Percentiles rank a stretch among this genome's conserved stretches.
These are phyloP conservation scores for Coemansia sp. DNA, from an alignment of 192 early-diverging fungal genomes.

Conservation along the genomic window DNA sequence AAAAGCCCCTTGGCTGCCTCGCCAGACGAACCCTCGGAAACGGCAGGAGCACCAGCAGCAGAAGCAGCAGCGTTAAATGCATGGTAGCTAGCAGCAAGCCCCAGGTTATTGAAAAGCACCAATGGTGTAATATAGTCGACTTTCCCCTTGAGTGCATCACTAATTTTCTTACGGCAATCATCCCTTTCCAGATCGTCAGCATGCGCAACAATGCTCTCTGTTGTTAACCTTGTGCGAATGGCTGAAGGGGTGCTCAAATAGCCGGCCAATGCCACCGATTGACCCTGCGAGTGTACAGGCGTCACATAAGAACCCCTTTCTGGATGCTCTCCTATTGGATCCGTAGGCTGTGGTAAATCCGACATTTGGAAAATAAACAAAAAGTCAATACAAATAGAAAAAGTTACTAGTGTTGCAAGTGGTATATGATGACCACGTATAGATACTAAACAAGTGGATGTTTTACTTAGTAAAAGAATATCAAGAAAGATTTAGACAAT, in stretches of 20 bases:
- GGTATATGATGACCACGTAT: no score
- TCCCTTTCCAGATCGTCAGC: neutral
- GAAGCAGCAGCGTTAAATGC: neutral
- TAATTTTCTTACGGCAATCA: neutral
- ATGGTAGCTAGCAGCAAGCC: neutral
- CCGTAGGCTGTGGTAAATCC: neutral
- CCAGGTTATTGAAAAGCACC: neutral
- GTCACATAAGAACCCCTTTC: neutral
- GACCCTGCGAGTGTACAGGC: neutral
- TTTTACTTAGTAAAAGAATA: no score
- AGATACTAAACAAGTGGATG: no score
- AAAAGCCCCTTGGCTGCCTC: no score
- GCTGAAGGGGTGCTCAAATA: neutral
- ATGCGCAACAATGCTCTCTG: neutral
- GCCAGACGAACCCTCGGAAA: no score
- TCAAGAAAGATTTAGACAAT: no score
- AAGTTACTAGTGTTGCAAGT: no score
- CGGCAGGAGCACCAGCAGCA: no score
- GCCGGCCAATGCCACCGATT: neutral
- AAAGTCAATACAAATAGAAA: no score
- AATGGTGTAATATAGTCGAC: neutral
- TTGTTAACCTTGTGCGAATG: neutral
- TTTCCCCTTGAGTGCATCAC: neutral
- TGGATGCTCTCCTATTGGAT: neutral
- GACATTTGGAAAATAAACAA: neutral